Evolutionary conservation across 208 protist species (phyloP).

Genomic region (Wallacemonas rigidus): DNA sequence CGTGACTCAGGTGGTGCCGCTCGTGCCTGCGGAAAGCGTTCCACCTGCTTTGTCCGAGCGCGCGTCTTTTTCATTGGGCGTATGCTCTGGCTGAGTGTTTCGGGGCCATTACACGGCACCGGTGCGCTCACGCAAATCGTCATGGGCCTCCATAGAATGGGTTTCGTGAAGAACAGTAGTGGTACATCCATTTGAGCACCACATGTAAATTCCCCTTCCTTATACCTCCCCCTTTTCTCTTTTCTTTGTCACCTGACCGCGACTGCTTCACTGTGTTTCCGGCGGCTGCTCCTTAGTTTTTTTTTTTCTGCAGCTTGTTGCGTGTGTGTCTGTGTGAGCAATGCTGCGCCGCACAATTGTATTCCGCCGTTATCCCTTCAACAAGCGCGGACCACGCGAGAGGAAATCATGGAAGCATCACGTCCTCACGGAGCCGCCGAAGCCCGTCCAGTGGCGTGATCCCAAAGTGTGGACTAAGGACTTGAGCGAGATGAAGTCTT

Average conservation of each 20-base stretch:
- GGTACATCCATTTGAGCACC: too few species aligned
- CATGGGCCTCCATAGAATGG: too few species aligned
- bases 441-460: conserved; percentile 90
- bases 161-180: too few species aligned
- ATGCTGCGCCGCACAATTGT: conserved; percentile 72
- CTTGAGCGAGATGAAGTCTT: conserved; percentile 89
- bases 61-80: too few species aligned
- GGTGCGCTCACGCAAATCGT: neutral
- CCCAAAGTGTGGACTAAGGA: conserved; percentile 93
- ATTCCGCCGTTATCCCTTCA: conserved; percentile 82
- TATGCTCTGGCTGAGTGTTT: neutral
- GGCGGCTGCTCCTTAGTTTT: neutral
- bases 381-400: conserved; percentile 85
- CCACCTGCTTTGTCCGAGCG: too few species aligned
- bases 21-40: too few species aligned
- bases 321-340: conserved; percentile 1
- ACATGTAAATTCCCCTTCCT: too few species aligned
- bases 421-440: conserved; percentile 87
- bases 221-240: neutral
- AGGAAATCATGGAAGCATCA: conserved; percentile 92
- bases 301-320: conserved; percentile 20
- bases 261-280: neutral
- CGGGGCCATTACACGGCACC: neutral
- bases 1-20: too few species aligned
- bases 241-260: conserved; percentile 4